Base-by-base conservation (phyloP, 2,329 filamentous ascomycete species). In the Plectosphaerella cucumerina region DNA sequence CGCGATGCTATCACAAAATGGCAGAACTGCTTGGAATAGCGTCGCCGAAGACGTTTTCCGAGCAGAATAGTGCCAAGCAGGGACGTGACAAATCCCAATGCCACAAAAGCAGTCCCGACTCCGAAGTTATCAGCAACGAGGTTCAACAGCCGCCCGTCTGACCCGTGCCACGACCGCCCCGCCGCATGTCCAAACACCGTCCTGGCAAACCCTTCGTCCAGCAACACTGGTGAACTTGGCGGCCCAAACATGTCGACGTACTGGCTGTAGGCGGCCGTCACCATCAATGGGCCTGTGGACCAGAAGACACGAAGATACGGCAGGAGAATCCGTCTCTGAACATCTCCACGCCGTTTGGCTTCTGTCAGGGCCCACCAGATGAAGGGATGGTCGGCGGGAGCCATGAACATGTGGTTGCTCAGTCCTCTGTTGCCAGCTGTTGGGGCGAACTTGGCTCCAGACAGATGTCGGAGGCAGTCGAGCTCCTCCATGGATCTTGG, bases 331-430 rank as follows among this genome's bases (percentile, higher is more conserved):
- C 52, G 49, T 3, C 37, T 49, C 10, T 58, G 53, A 6, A 55
- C 10, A 5, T 49, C 53, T 5, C 53, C 55, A 33, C 59, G 53
- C 10, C 57, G 54, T 20, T 60, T 59, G 8, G 58, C 58, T 23
- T 61, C 58, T 39, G 53, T 49, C 2, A 61, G 50, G 3, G 56
- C 47, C 56, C 55, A 59, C n/a, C 50, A 47, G 2, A 62, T 48
- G 8, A 62, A 57, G 15, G 53, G 42, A 2, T 59, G 56, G 1
- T 49, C 53, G 2, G 37, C 33, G 18, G 55, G 44, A 1, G 56
- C 60, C 59, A 62, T 59, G 56, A 62, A 59, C 51, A 60, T 60
- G 54, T 62, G 60, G 43, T 60, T 62, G 44, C 60, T 62, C 14
- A 60, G 17, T 0, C 59, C 55, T 9, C 18, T 10, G 10, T 48